Base-by-base conservation (phyloP, 768 basidiomycete species). In the Amyloporia xantha region DNA sequence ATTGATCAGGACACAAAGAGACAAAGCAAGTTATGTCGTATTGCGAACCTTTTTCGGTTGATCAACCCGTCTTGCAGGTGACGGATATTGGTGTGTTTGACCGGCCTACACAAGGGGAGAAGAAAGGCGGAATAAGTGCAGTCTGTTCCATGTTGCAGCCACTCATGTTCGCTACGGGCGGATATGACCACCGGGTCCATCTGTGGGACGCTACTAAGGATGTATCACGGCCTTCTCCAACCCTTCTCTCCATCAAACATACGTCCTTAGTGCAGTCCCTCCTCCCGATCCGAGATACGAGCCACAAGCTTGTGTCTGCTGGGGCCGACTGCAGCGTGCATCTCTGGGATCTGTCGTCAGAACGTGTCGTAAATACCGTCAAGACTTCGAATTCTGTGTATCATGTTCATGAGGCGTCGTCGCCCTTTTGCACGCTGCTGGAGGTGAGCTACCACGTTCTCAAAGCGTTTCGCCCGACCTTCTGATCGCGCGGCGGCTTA, bases 281-380 rank as follows among this genome's bases (percentile, higher is more conserved):
- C 4, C 57, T 78, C 2, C 57, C 71, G 11, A 57, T 73, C 27
- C 59, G 65, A 21, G 74, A 77, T 54, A 68, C 71, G 0, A 75
- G 71, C 47, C 68, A 69, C 52, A 78, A 76, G 56, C 65, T 76
- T 12, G 46, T 73, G 15, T 70, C 74, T 19, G 70, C 73, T 11
- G 71, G 75, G 33, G 76, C 75, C 15, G 76, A 78, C 57, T 70
- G 75, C 56, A 68, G 61, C 45, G 64, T 74, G 37, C 64, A 65
- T 43, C 36, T 74, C 13, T 78, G 65, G 63, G 78, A 79, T 58
- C 53, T 78, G 17, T 65, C 72, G 11, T 70, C 74, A 19, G 70
- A 73, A 56, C 69, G 72, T 6, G 67, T 73, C 27, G 63, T 66
- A 19, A 66, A 65, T 37, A 68, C 66, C 10, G 51, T 75, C 38